These are phyloP conservation scores for Chytriomyces hyalinus DNA, from an alignment of 192 early-diverging fungal species.

Conservation along the genomic window DNA sequence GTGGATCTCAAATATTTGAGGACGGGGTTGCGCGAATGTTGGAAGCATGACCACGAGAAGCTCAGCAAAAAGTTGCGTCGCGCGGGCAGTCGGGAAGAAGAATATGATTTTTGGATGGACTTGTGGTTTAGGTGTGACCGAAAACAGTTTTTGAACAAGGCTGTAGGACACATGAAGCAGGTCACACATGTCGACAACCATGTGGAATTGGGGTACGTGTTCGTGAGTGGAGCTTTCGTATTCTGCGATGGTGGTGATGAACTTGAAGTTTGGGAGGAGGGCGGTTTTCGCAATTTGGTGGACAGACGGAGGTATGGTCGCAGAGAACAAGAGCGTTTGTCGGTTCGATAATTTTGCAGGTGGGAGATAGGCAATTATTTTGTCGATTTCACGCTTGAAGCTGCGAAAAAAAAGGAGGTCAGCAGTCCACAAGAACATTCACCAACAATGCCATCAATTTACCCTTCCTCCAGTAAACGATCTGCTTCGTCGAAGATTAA, in stretches of 20 bases:
- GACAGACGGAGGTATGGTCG: slow-evolving; percentile 68
- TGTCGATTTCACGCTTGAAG: slow-evolving; percentile 77
- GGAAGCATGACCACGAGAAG: slow-evolving; percentile 44
- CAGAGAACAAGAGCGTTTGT: slow-evolving; percentile 86
- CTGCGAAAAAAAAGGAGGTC: too few relatives aligned
- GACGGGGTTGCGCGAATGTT: background rate
- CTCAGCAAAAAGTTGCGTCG: slow-evolving; percentile 36
- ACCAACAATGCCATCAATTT: too few relatives aligned
- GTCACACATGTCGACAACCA: slow-evolving; percentile 46
- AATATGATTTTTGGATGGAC: slow-evolving; percentile 74
- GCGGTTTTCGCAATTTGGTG: slow-evolving; percentile 65
- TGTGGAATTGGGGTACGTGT: slow-evolving; percentile 74
- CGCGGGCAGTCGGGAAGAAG: slow-evolving; percentile 80
- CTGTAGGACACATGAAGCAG: slow-evolving; percentile 47
- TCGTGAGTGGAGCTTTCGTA: slow-evolving; percentile 74
- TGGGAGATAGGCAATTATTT: slow-evolving; percentile 65
- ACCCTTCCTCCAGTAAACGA: slow-evolving; percentile 78
- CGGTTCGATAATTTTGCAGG: slow-evolving; percentile 53
- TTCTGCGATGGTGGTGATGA: slow-evolving; percentile 82
- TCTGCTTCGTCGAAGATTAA: slow-evolving; percentile 33
- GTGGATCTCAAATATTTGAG: slow-evolving; percentile 61
- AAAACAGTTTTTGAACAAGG: slow-evolving; percentile 58
- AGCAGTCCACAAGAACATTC: too few relatives aligned
- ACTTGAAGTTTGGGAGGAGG: slow-evolving; percentile 66
- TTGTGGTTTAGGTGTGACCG: slow-evolving; percentile 39